Evolutionary conservation across 768 basidiomycete genomes (phyloP).

Genomic region (Hydnomerulius pinastri): DNA sequence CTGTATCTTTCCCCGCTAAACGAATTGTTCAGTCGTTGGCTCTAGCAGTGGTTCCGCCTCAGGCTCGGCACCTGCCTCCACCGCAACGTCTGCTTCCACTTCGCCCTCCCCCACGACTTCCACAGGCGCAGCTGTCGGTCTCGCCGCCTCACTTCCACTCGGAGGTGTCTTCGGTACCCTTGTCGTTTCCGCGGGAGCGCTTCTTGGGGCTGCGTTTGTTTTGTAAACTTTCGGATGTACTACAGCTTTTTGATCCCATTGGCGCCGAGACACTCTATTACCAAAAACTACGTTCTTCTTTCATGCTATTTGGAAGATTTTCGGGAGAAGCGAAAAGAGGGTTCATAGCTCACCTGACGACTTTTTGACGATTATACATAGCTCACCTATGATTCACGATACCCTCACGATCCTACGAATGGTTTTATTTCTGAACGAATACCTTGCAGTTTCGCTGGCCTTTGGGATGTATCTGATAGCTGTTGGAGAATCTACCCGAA

Average conservation of each 20-base stretch:
- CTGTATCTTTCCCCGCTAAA: neutral
- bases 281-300: no score
- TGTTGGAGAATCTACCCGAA: no score
- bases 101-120: neutral
- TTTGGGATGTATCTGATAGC: neutral
- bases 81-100: neutral
- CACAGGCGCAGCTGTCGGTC: conserved; percentile 19
- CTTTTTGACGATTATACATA: no score
- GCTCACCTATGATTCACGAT: no score
- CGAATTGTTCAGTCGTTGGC: neutral
- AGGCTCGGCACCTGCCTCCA: neutral
- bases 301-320: no score
- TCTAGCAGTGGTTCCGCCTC: neutral
- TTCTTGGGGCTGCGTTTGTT: conserved; percentile 27
- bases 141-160: conserved; percentile 18
- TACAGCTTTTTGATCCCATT: neutral
- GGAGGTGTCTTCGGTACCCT: conserved; percentile 19
- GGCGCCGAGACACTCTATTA: neutral
- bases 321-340: no score
- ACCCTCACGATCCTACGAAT: no score
- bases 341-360: no score
- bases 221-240: conserved; percentile 14
- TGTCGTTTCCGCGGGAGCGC: conserved; percentile 25
- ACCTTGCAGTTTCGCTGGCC: neutral
- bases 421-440: no score